Conservation (phyloP, 495 filamentous ascomycete genomes). For the Xylaria sp. region DNA sequence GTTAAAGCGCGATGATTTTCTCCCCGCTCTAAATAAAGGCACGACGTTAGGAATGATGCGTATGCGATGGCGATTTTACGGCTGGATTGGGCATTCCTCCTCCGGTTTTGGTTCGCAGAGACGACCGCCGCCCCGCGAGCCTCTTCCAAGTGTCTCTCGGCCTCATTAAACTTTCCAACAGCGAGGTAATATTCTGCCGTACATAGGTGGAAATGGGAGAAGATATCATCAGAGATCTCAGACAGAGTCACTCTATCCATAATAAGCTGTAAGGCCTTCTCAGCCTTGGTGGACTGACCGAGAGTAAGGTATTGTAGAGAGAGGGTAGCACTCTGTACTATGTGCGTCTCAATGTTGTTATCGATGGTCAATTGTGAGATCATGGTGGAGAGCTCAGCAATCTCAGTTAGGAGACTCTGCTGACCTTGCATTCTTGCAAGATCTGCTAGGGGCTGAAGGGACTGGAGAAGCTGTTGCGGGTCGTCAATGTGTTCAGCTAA, state of each 20-base stretch:
- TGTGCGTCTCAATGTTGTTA: constrained; percentile 59
- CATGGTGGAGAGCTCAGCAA: constrained; percentile 54
- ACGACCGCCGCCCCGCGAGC: constrained; percentile 42
- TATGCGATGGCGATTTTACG: constrained; percentile 55
- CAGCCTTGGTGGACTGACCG: constrained; percentile 79
- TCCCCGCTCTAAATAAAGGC: constrained; percentile 68
- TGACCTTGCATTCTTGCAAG: constrained; percentile 79
- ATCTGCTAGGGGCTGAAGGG: constrained; percentile 74
- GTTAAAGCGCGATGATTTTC: constrained; percentile 68
- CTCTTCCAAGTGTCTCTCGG: constrained; percentile 49
- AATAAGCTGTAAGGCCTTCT: constrained; percentile 66
- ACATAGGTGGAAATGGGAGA: constrained; percentile 68
- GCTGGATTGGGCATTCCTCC: constrained; percentile 35
- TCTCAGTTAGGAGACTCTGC: constrained; percentile 50
- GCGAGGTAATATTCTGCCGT: constrained; percentile 77
- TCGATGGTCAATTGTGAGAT: constrained; percentile 64
- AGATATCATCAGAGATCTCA: constrained; percentile 38
- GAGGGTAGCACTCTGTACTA: constrained; percentile 65
- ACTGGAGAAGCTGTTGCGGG: constrained; percentile 61
- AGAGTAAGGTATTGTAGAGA: constrained; percentile 76
- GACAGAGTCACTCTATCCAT: constrained; percentile 43
- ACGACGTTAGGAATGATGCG: constrained; percentile 66
- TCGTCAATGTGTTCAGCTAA: constrained; percentile 69
- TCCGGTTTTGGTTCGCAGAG: constrained; percentile 26
- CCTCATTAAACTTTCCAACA: constrained; percentile 68